Conservation (phyloP, 495 filamentous ascomycete species). For the Hypoxylon lienhwacheense region DNA sequence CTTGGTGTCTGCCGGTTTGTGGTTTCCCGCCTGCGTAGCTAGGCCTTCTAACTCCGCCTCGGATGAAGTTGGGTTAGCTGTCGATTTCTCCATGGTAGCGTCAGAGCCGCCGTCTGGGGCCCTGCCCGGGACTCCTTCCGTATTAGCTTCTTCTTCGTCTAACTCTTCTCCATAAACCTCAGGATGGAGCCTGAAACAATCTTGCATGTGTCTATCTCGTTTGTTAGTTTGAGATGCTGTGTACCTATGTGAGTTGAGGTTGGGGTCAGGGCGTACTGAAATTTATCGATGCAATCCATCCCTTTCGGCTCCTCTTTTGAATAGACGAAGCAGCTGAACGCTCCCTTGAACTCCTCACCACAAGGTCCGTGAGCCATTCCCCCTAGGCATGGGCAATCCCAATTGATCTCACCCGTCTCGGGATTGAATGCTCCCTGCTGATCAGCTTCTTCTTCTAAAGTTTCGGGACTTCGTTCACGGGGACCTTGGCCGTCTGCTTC, state of each 20-base stretch:
- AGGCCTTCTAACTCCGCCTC: constrained; percentile 7
- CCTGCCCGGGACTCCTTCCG: constrained; percentile 42
- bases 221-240: constrained; percentile 31
- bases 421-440: constrained; percentile 94
- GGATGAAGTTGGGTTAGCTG: constrained; percentile 5
- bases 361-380: constrained; percentile 98
- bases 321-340: constrained; percentile 97
- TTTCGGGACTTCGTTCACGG: constrained; percentile 47
- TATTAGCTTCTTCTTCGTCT: constrained; percentile 70
- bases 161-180: constrained; percentile 92
- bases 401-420: constrained; percentile 99
- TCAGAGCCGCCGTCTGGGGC: too few species aligned
- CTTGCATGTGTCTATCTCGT: constrained; percentile 78
- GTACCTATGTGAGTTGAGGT: not conserved
- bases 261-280: constrained; percentile 67
- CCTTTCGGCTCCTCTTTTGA: constrained; percentile 96
- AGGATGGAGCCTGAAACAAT: constrained; percentile 89
- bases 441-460: constrained; percentile 75
- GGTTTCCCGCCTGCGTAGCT: not conserved
- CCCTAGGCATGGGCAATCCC: constrained; percentile 97
- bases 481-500: constrained; percentile 28
- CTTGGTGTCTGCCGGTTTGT: constrained; percentile 10
- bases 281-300: constrained; percentile 97
- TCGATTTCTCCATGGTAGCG: constrained; percentile 1
- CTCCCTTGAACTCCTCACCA: constrained; percentile 88